Conservation (phyloP, 192 early-diverging fungal genomes). For the Rhizoclosmatium sp. region DNA sequence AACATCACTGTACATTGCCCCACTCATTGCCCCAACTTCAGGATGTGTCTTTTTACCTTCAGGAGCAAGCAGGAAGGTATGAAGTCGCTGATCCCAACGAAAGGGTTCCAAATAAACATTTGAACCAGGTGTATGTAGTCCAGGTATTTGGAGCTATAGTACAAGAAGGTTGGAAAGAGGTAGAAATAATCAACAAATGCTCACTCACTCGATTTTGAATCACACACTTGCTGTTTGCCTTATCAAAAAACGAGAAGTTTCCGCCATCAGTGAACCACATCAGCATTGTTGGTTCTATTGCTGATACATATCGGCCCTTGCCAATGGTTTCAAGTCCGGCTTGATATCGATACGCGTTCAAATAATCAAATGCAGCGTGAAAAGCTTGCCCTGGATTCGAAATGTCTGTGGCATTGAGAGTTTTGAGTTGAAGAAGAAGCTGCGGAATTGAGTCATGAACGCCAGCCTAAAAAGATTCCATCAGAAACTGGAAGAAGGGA, state of each 20-base stretch:
- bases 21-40: constrained; percentile 70
- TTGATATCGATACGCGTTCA: constrained; percentile 68
- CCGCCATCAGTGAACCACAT: constrained; percentile 85
- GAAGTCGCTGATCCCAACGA: constrained; percentile 82
- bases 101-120: constrained; percentile 80
- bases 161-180: not conserved
- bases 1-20: constrained; percentile 71
- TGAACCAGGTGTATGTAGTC: constrained; percentile 66
- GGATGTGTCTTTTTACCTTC: constrained; percentile 38
- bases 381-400: constrained; percentile 74
- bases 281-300: constrained; percentile 71
- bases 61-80: constrained; percentile 70
- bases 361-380: constrained; percentile 71
- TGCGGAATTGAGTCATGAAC: constrained; percentile 12
- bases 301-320: constrained; percentile 71
- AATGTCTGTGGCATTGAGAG: constrained; percentile 64
- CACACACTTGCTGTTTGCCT: constrained; percentile 24
- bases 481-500: constrained; percentile 30
- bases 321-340: constrained; percentile 74
- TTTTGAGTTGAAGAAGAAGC: constrained; percentile 69
- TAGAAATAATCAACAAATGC: not conserved
- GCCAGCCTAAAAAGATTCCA: constrained; percentile 49
- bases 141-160: constrained; percentile 71
- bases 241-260: constrained; percentile 48
- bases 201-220: constrained; percentile 34